Conservation (phyloP, 148 eudicot species). For the Nepenthes mirabilis region DNA sequence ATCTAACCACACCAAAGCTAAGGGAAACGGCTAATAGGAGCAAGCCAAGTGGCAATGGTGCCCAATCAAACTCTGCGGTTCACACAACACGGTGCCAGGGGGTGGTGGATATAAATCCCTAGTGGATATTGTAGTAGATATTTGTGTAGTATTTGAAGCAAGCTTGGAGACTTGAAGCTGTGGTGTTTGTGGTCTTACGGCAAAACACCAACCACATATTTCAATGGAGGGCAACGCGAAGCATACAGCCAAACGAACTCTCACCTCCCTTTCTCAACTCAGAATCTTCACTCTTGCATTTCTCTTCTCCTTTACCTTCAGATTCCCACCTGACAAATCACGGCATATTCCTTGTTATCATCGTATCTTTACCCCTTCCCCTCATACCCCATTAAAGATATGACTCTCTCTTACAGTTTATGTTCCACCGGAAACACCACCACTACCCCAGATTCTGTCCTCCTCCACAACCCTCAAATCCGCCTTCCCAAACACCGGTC, state of each 20-base stretch:
- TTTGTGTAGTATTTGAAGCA: not conserved
- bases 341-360: conserved; percentile 10
- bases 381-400: conserved; percentile 11
- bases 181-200: not conserved
- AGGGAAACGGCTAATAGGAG: not conserved
- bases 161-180: conserved; percentile 5
- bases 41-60: too few species aligned
- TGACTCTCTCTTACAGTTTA: conserved; percentile 44
- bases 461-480: conserved; percentile 21
- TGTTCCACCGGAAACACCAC: conserved; percentile 44
- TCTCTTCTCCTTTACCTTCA: conserved; percentile 11
- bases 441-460: conserved; percentile 15
- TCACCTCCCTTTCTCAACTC: conserved; percentile 9
- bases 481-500: conserved; percentile 8
- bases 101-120: not conserved
- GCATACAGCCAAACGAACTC: conserved; percentile 2
- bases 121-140: conserved; percentile 1
- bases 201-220: conserved; percentile 27
- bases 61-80: not conserved
- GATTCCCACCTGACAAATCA: conserved; percentile 33
- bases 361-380: not conserved
- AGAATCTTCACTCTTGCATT: conserved; percentile 4
- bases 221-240: conserved; percentile 2
- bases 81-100: not conserved
- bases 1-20: too few species aligned